phyloP scores from a whole-genome alignment of 768 basidiomycete species.

The Ramaria sp. region DNA sequence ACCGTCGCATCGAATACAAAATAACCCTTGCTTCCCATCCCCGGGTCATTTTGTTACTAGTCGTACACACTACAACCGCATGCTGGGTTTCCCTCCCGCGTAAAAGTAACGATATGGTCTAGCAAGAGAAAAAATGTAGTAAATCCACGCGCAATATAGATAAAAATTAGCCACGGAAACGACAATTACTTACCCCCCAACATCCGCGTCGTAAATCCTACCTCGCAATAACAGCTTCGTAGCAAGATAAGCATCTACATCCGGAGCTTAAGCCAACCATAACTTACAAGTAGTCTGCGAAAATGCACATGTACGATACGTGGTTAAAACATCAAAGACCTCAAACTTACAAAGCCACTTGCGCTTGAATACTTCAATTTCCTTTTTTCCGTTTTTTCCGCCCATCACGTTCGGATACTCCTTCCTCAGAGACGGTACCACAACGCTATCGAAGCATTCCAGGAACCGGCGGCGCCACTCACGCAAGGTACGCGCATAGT shows the following conservation, averaged over 20 bases:
- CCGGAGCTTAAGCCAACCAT: neutral
- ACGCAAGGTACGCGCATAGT: constrained; percentile 78
- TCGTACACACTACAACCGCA: constrained; percentile 39
- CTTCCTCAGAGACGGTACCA: constrained; percentile 45
- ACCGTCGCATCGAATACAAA: too few species aligned
- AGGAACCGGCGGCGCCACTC: constrained; percentile 64
- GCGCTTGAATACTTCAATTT: constrained; percentile 63
- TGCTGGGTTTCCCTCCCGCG: constrained; percentile 50
- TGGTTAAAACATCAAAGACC: constrained; percentile 2
- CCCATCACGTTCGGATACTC: constrained; percentile 54
- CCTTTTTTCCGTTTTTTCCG: constrained; percentile 30
- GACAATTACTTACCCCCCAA: constrained; percentile 42
- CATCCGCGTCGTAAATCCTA: constrained; percentile 57
- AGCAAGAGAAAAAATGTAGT: neutral
- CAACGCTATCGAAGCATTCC: constrained; percentile 41
- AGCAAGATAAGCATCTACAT: constrained; percentile 2
- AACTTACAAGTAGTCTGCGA: constrained; percentile 36
- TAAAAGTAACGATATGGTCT: too few species aligned
- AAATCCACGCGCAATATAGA: neutral
- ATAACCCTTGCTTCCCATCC: too few species aligned
- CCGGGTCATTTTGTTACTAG: constrained; percentile 11
- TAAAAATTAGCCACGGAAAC: too few species aligned
- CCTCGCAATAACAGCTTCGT: constrained; percentile 56
- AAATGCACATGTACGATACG: neutral
- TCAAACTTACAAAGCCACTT: constrained; percentile 56